Base-by-base conservation (phyloP, 2,329 filamentous ascomycete genomes). In the Penicillium sp. region DNA sequence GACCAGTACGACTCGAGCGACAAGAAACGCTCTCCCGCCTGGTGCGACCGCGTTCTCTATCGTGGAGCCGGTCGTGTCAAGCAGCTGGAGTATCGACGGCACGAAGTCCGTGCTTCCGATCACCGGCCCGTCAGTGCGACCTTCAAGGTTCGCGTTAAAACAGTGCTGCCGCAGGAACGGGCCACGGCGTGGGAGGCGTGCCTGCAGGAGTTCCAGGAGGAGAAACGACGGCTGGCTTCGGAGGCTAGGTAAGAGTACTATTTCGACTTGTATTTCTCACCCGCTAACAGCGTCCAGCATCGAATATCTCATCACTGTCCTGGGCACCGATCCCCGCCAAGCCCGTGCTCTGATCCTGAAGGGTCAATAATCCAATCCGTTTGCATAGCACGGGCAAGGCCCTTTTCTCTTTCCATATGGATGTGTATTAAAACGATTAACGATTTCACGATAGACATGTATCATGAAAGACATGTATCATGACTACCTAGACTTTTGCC, bases 21-120 rank as follows among this genome's bases (percentile, higher is more conserved):
- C 68, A 98, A 98, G 76, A 88, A 88, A 67, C 81, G 93, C 40
- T 86, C 88, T 18, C 93, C 93, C 0, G 93, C 93, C 1, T 98
- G 93, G 93, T 98, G 93, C 66, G 93, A 98, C 72, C 82, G 93
- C 28, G 72, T 98, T 29, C 73, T 98, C n/a, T 95, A 89, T 59
- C 80, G 90, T 18, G 89, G 89, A 18, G 70, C 85, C 10, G 88
- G 87, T 23, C 82, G 86, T 46, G 84, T 97, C 59, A 85, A 89
- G 68, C 90, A 97, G 68, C 72, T 89, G 40, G 87, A 95, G 55
- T 98, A 98, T 68, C 77, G 79, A 40, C 76, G 93, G 40, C 91
- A 96, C 69, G 93, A 97, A 68, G 85, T 97, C 27, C 79, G 85
- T 50, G 87, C 91, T 4, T 95, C 88, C 26, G 93, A 98, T 65